Evolutionary conservation across 1,284 basidiomycete genomes (phyloP), one percentile per base, ranked within the genome.

Genomic region (Cutaneotrichosporon daszewskae): DNA sequence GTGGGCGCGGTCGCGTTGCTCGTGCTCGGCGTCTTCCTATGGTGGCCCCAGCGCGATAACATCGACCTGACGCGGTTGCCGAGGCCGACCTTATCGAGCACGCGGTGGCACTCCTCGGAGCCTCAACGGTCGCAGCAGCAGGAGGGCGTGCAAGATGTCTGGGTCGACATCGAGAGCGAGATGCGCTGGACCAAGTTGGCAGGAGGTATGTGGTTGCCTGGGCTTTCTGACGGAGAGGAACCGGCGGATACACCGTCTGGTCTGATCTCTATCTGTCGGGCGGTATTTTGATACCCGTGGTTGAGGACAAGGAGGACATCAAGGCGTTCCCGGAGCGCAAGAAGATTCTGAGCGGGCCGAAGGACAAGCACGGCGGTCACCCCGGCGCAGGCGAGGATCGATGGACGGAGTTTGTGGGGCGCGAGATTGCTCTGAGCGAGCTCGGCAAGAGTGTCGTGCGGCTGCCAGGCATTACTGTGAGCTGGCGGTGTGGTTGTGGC

Each of bases 381-480:
- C 18, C 44, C 1, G 39, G 43, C 1, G 58, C 61, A 1, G 58
- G 54, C 4, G 53, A 53, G 20, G 60, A 62, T 40, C 35, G 55
- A 23, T 65, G 60, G 60, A 49, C 53, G 19, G 34, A 54, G 11
- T 38, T 57, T 3, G 51, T 43, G 3, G 45, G 49, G 14, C 42
- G 42, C 5, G 50, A 54, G 16, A 40, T 58, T 5, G 61, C 54
- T 5, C 45, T 50, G 23, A 39, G 47, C 18, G 55, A 61, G 48
- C 22, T 64, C 17, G 60, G 62, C 12, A 54, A 47, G 27, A 51
- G 45, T 28, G 64, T 45, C 1, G 40, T 58, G 16, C 49, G 51
- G n/a, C 40, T 67, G 3, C 54, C 53, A 3, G 64, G 62, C 13
- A 49, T 61, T 3, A 64, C 64, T 9, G 62, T 64, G 43, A 52